Conservation (phyloP, 805 yeast species). For the Tetrapisispora phaffii region DNA sequence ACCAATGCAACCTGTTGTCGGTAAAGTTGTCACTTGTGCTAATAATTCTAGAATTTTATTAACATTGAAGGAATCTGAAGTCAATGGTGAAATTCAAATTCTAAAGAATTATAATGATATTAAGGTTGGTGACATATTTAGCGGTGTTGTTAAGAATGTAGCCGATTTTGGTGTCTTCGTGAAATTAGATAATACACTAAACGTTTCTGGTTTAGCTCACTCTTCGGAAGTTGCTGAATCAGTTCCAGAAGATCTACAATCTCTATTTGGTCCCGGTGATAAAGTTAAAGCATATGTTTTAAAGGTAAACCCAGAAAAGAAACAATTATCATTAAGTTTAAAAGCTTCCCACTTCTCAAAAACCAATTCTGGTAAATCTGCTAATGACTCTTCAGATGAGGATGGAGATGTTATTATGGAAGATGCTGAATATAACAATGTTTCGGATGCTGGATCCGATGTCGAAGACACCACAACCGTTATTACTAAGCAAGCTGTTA, state of each 20-base stretch:
- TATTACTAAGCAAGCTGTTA: constrained; percentile 9
- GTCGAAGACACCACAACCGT: constrained; percentile 28
- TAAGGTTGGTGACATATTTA: constrained; percentile 56
- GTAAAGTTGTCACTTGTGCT: constrained; percentile 57
- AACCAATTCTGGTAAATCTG: constrained; percentile 19
- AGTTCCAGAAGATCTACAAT: constrained; percentile 40
- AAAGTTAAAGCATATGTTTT: constrained; percentile 77
- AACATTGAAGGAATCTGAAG: constrained; percentile 72
- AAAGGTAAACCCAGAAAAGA: constrained; percentile 50
- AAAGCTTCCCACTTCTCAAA: constrained; percentile 76
- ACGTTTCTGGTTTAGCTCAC: constrained; percentile 81
- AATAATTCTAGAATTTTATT: constrained; percentile 57
- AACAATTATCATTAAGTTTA: constrained; percentile 80
- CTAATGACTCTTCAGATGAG: constrained; percentile 16
- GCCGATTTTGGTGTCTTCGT: constrained; percentile 90
- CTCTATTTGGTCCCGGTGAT: constrained; percentile 81
- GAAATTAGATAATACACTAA: constrained; percentile 61
- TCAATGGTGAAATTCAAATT: constrained; percentile 55
- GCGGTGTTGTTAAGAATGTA: constrained; percentile 68
- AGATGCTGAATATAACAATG: constrained; percentile 23
- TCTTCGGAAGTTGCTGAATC: constrained; percentile 70
- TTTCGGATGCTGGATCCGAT: constrained; percentile 25
- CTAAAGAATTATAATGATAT: constrained; percentile 59
- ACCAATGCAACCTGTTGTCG: constrained; percentile 62
- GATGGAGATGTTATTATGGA: constrained; percentile 23